phyloP scores from a whole-genome alignment of 2,329 filamentous ascomycete species.

The Scedosporium minutisporum region DNA sequence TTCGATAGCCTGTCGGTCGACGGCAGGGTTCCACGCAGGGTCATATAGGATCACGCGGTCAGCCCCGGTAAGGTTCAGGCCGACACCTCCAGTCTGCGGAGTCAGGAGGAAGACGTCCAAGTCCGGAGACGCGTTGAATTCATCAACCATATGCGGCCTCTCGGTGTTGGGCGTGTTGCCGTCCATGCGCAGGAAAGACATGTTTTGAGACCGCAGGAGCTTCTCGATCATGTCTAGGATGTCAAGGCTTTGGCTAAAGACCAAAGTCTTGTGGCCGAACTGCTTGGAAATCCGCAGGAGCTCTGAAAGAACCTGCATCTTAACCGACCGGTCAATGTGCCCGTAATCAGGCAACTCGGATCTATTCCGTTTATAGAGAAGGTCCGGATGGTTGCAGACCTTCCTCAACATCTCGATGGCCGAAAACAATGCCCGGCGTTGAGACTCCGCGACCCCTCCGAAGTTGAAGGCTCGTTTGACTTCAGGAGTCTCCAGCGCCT shows the following conservation, averaged over 20 bases:
- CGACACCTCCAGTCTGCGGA: slow-evolving; percentile 88
- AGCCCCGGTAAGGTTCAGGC: slow-evolving; percentile 88
- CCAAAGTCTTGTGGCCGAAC: slow-evolving; percentile 80
- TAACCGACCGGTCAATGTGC: slow-evolving; percentile 69
- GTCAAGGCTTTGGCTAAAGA: slow-evolving; percentile 88
- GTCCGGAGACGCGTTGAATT: slow-evolving; percentile 74
- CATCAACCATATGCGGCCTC: slow-evolving; percentile 82
- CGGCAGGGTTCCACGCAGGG: slow-evolving; percentile 97
- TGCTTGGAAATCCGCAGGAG: slow-evolving; percentile 82
- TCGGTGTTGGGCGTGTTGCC: slow-evolving; percentile 81
- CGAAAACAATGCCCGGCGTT: slow-evolving; percentile 39
- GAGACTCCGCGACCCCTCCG: not conserved
- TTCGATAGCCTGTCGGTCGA: slow-evolving; percentile 89
- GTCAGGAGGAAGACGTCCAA: slow-evolving; percentile 88
- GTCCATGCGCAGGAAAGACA: slow-evolving; percentile 85
- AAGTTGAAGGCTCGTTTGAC: slow-evolving; percentile 10
- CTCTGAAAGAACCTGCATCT: slow-evolving; percentile 90
- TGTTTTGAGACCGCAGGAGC: slow-evolving; percentile 60
- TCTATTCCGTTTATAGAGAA: slow-evolving; percentile 36
- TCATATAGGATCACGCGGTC: slow-evolving; percentile 97
- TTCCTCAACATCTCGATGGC: slow-evolving; percentile 90
- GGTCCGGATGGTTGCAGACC: slow-evolving; percentile 94
- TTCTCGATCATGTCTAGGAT: slow-evolving; percentile 92
- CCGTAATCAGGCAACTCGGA: slow-evolving; percentile 52
- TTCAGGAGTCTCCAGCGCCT: slow-evolving; percentile 9